A percentile compares a stretch with the other conserved stretches of the same genome.
Conservation (phyloP, 495 filamentous ascomycete species). For the Physcia stellaris region DNA sequence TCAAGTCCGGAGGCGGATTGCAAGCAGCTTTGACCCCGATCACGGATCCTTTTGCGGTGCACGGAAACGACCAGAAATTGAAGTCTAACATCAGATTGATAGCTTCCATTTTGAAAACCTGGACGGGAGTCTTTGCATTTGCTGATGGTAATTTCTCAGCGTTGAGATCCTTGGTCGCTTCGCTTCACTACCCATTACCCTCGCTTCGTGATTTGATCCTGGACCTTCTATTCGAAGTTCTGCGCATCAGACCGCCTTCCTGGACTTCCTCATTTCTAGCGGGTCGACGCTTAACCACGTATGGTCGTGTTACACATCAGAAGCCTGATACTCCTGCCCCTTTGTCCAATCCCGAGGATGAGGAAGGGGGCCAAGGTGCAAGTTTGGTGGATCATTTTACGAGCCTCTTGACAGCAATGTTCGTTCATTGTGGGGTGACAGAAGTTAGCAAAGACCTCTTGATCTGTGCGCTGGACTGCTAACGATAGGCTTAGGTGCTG, state of each 20-base stretch:
- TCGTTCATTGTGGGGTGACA: slow-evolving; percentile 71
- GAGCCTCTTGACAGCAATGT: slow-evolving; percentile 70
- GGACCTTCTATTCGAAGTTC: slow-evolving; percentile 78
- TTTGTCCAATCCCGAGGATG: slow-evolving; percentile 28
- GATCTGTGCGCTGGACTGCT: slow-evolving; percentile 7
- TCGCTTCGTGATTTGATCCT: slow-evolving; percentile 56
- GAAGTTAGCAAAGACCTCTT: slow-evolving; percentile 33
- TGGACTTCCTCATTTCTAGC: slow-evolving; percentile 96
- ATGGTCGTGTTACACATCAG: slow-evolving; percentile 84
- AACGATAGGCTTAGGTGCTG: slow-evolving; percentile 33
- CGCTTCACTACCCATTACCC: slow-evolving; percentile 57
- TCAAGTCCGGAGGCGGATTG: slow-evolving; percentile 67
- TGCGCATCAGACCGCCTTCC: slow-evolving; percentile 87
- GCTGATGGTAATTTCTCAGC: slow-evolving; percentile 75
- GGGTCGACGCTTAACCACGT: slow-evolving; percentile 82
- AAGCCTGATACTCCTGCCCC: slow-evolving; percentile 44
- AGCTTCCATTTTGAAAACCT: slow-evolving; percentile 78
- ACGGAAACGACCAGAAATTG: slow-evolving; percentile 55
- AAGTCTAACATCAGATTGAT: slow-evolving; percentile 80
- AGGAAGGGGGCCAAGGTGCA: slow-evolving; percentile 57
- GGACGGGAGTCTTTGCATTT: slow-evolving; percentile 73
- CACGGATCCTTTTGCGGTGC: slow-evolving; percentile 62
- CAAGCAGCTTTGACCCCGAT: slow-evolving; percentile 78
- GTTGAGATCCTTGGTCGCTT: slow-evolving; percentile 65
- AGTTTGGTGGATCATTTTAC: slow-evolving; percentile 90